phyloP scores from a whole-genome alignment of 129 eudicot species.

The Flaveria linearis region DNA sequence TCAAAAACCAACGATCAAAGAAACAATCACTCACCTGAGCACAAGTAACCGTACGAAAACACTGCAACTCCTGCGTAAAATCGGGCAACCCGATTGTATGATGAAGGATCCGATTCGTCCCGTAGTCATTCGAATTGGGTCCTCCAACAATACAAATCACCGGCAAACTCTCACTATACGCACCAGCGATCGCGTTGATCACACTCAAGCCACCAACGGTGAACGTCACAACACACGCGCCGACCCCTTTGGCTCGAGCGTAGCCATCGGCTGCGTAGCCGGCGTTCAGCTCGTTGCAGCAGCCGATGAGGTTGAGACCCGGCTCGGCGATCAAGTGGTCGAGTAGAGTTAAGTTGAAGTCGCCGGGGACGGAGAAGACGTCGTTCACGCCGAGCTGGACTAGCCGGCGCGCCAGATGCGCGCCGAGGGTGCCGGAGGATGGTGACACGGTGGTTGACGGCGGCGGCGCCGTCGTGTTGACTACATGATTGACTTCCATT shows the following conservation, averaged over 20 bases:
- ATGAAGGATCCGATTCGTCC: conserved; percentile 75
- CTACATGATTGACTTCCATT: conserved; percentile 16
- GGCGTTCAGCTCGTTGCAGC: conserved; percentile 93
- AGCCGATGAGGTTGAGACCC: conserved; percentile 64
- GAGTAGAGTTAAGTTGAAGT: conserved; percentile 72
- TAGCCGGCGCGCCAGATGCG: conserved; percentile 72
- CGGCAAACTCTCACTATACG: conserved; percentile 85
- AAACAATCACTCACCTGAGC: conserved; percentile 47
- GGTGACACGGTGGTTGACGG: conserved; percentile 2
- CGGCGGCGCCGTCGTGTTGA: conserved; percentile 7
- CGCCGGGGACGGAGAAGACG: conserved; percentile 89
- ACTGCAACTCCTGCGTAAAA: conserved; percentile 70
- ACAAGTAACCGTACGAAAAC: conserved; percentile 78
- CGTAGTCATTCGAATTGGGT: conserved; percentile 84
- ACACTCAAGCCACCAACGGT: conserved; percentile 93
- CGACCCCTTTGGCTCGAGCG: conserved; percentile 83
- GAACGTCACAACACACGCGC: conserved; percentile 90
- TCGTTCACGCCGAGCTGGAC: conserved; percentile 66
- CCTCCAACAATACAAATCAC: conserved; percentile 91
- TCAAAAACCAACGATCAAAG: too few relatives aligned
- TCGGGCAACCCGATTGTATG: conserved; percentile 86
- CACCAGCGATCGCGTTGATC: conserved; percentile 87
- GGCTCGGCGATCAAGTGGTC: conserved; percentile 78
- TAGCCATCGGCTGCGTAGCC: conserved; percentile 95
- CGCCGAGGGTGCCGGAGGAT: conserved; percentile 30